phyloP scores from a whole-genome alignment of 352 stramenopile genomes.

The Halophytophthora polymorphica region DNA sequence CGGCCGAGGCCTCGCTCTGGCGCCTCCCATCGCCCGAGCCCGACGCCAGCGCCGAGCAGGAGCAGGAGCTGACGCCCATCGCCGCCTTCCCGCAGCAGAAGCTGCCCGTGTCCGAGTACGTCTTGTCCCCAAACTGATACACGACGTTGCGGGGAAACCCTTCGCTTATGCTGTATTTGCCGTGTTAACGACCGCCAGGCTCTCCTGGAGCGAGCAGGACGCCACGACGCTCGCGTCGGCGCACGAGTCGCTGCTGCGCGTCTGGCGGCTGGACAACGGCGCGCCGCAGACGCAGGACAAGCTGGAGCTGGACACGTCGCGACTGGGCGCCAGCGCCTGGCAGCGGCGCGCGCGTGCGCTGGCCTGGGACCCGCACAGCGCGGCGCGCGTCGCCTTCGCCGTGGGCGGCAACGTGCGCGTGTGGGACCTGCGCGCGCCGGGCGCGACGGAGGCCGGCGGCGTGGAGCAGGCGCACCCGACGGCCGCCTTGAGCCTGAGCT shows the following conservation, averaged over 20 bases:
- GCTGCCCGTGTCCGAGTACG: constrained; percentile 42
- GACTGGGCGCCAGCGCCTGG: constrained; percentile 28
- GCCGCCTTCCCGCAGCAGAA: constrained; percentile 41
- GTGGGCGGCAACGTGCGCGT: constrained; percentile 59
- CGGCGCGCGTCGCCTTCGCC: constrained; percentile 57
- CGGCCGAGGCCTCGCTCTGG: constrained; percentile 45
- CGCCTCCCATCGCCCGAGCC: constrained; percentile 27
- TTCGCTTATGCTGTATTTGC: not conserved
- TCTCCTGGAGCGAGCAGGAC: constrained; percentile 36
- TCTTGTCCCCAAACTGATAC: not conserved
- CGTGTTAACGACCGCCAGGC: constrained; percentile 15
- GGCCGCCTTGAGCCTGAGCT: constrained; percentile 89
- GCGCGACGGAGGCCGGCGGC: constrained; percentile 33
- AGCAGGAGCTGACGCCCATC: constrained; percentile 33
- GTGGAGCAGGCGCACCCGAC: constrained; percentile 63
- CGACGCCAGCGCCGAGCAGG: not conserved
- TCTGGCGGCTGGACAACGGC: constrained; percentile 48
- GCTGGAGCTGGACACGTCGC: constrained; percentile 50
- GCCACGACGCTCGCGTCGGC: constrained; percentile 30
- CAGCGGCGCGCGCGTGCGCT: constrained; percentile 30
- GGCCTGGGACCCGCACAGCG: constrained; percentile 85
- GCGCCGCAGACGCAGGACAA: constrained; percentile 32
- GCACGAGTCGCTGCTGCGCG: constrained; percentile 44
- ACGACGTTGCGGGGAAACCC: not conserved
- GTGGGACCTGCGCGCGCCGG: constrained; percentile 67